Evolutionary conservation across 2,329 filamentous ascomycete genomes (phyloP), one percentile per base, ranked within the genome.

Genomic region (Monosporascus sp.): DNA sequence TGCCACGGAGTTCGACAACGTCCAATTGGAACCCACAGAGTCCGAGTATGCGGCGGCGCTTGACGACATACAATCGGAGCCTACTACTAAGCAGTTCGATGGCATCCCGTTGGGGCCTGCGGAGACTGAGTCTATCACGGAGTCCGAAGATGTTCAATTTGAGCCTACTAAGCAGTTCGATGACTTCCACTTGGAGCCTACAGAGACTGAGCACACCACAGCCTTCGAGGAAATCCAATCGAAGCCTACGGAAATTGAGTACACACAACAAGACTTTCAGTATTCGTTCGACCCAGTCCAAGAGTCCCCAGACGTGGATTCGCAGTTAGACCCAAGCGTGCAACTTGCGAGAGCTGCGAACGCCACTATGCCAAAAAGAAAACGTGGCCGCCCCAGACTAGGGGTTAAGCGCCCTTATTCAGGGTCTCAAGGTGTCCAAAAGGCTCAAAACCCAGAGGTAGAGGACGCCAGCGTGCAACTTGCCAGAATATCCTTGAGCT

Each of bases 391-490:
- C 37, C 27, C 56, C 37, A 16, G 44, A 11, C n/a, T 48, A 16
- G 52, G 56, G n/a, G 49, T 26, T 9, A 35, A 38, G 49, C 48
- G 40, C 20, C 49, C 55, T 37, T 52, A 58, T 17, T 54, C 49
- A 37, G 54, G 52, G 52, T 48, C 44, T 8, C 45, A 59, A 9
- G 48, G 57, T 27, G 37, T 54, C 2, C 51, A 44, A 43, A 52
- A 57, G 37, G 55, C 48, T 8, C 50, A 55, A 14, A 59, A 51
- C 1, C 54, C 59, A 20, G 54, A 56, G 16, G 49, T 48, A 6
- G 62, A 65, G 24, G 54, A 65, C 51, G 49, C 58, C n/a, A 64
- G 64, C 44, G 48, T 65, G 9, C 59, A 53, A 48, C 54, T 68
- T 35, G 65, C 65, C 55, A 59, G 61, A 45, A 59, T 61, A 44